A percentile compares a stretch with the other conserved stretches of the same genome.
Evolutionary conservation across 805 yeast genomes (phyloP).

Genomic region (Huiozyma sinensis): DNA sequence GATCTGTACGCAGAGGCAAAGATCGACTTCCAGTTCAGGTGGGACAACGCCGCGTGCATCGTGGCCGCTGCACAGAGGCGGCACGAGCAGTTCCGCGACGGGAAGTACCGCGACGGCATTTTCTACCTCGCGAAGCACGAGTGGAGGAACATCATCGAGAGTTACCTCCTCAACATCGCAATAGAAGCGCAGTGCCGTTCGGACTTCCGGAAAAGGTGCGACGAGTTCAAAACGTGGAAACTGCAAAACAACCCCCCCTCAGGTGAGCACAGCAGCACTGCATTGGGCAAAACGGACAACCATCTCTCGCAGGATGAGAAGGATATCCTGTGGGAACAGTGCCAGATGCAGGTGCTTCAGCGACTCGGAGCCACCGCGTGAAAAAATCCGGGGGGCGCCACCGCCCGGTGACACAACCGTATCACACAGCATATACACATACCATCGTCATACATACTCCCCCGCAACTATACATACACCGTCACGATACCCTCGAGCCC

Average conservation of each 20-base stretch:
- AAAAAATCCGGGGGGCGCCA: constrained; percentile 7
- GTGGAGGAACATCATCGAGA: constrained; percentile 63
- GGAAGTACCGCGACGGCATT: constrained; percentile 6
- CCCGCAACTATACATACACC: no score
- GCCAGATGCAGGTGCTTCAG: constrained; percentile 43
- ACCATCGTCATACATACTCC: no score
- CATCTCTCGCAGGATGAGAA: constrained; percentile 40
- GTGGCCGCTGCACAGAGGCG: constrained; percentile 42
- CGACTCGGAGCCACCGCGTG: constrained; percentile 48
- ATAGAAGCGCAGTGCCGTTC: constrained; percentile 56
- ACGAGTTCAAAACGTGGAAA: constrained; percentile 32
- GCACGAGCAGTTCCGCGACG: constrained; percentile 22
- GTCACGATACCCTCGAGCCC: no score
- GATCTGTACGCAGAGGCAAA: constrained; percentile 52
- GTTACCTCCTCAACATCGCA: constrained; percentile 46
- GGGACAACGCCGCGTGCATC: constrained; percentile 47
- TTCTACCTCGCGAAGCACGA: constrained; percentile 35
- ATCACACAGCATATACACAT: no score
- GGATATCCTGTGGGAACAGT: constrained; percentile 46
- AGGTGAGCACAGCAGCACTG: constrained; percentile 1
- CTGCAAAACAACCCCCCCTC: constrained; percentile 3
- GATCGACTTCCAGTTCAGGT: constrained; percentile 38
- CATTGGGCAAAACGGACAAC: not conserved
- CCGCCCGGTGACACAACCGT: no score
- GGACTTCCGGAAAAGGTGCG: constrained; percentile 43